A percentile compares a stretch with the other conserved stretches of the same genome.
phyloP scores from a whole-genome alignment of 441 rosid genomes.

The Syzygium syzygioides region DNA sequence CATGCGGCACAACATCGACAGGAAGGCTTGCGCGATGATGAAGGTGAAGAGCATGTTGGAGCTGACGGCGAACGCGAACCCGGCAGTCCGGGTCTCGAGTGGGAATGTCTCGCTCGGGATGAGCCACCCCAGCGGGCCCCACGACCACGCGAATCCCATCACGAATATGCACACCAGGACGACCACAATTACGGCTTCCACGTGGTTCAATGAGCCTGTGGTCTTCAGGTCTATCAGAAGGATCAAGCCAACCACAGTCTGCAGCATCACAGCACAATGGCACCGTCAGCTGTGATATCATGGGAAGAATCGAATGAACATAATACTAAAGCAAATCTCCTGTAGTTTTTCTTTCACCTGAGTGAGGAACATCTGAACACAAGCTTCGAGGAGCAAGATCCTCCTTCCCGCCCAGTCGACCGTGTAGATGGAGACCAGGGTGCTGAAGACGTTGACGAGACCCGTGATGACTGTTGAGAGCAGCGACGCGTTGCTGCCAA shows the following conservation, averaged over 20 bases:
- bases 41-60: not conserved
- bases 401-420: not conserved
- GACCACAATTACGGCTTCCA: not conserved
- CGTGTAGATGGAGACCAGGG: not conserved
- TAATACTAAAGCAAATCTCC: not conserved
- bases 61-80: not conserved
- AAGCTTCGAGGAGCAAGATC: slow-evolving; percentile 1
- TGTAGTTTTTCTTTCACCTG: not conserved
- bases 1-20: slow-evolving; percentile 3
- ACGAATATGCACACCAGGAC: not conserved
- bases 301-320: not conserved
- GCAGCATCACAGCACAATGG: not conserved
- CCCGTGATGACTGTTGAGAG: slow-evolving; percentile 2
- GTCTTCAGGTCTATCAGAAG: not conserved
- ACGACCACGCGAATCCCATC: slow-evolving; percentile 4
- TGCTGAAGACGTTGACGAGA: slow-evolving; percentile 4
- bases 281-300: not conserved
- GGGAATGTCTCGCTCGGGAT: slow-evolving; percentile 5
- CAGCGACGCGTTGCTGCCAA: slow-evolving; percentile 1
- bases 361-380: slow-evolving; percentile 7
- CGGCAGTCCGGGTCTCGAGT: slow-evolving; percentile 1
- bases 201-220: not conserved
- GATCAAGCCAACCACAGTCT: not conserved
- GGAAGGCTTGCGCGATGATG: slow-evolving; percentile 1
- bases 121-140: slow-evolving; percentile 8